Conservation (phyloP, 345 rosid genomes). For the Noccaea bulbosa region DNA sequence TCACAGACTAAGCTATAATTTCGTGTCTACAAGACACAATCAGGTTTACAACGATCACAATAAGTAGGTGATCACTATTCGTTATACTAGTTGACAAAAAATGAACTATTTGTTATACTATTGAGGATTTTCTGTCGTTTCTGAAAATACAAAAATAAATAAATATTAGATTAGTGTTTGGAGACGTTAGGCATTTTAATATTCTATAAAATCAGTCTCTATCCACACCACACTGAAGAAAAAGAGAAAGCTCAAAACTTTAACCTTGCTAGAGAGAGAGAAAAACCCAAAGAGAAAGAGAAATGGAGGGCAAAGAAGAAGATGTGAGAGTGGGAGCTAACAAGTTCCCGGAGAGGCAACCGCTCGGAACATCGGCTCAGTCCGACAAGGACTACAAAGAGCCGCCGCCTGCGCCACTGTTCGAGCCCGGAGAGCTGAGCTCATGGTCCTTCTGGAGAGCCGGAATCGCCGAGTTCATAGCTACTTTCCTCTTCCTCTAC, state of each 20-base stretch:
- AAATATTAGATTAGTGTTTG: slow-evolving; percentile 2
- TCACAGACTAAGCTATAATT: neutral
- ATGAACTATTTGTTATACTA: neutral
- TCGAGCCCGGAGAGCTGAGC: slow-evolving; percentile 48
- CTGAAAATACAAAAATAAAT: neutral
- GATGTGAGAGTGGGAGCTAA: slow-evolving; percentile 45
- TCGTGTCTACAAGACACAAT: neutral
- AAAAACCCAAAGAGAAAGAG: slow-evolving; percentile 3
- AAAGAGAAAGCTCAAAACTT: slow-evolving; percentile 17
- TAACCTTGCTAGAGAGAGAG: slow-evolving; percentile 23
- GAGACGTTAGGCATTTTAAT: slow-evolving; percentile 32
- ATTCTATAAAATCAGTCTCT: slow-evolving; percentile 21
- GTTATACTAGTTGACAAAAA: neutral
- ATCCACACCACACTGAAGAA: slow-evolving; percentile 8
- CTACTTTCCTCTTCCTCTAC: slow-evolving; percentile 51
- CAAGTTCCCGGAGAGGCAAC: slow-evolving; percentile 46
- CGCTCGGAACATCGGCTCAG: slow-evolving; percentile 47
- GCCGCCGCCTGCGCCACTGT: slow-evolving; percentile 51
- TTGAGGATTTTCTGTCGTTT: neutral
- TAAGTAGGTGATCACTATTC: slow-evolving; percentile 15
- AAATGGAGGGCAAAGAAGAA: slow-evolving; percentile 46
- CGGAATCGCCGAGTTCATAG: slow-evolving; percentile 50
- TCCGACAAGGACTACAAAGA: slow-evolving; percentile 46
- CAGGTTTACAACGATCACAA: neutral
- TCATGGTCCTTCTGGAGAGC: slow-evolving; percentile 53